Evolutionary conservation across 1,139 yeast genomes (phyloP), one percentile per base, ranked within the genome.

Genomic region (Geotrichum siamense): DNA sequence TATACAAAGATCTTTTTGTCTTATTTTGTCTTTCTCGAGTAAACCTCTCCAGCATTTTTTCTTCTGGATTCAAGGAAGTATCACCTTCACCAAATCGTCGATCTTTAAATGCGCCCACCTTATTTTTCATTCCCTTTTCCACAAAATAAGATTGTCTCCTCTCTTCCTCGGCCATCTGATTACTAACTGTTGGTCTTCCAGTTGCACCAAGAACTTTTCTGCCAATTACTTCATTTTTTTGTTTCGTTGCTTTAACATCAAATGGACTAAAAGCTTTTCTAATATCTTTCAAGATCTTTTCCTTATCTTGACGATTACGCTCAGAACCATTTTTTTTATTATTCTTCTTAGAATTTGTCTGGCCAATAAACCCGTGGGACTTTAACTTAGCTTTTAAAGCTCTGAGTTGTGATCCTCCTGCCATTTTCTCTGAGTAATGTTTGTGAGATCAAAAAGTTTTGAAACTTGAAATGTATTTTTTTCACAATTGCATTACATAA

Each of bases 11-110:
- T 42, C 75, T 72, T 44, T 58, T 57, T 1, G 53, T 40, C 19
- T 49, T 45, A 9, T 49, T 41, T 61, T 84, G 93, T 61, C 85
- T 75, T 68, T 91, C 98, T 48, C 80, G 75, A 1, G 96, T 84
- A 66, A 86, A 93, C 67, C 98, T 79, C 58, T 83, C 95, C 65
- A 91, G 74, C 96, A 89, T 89, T 62, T 83, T 85, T 57, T 91
- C 96, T 63, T 93, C 98, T 12, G 79, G 79, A 17, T 82, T 76
- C 70, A 93, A 60, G 40, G 72, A 67, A 28, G 74, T 68, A 63
- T 85, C 80, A 55, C 77, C 75, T 60, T 91, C 98, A 60, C 98
- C 99, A 63, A 93, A 91, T 64, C 98, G 78, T 55, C 86, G 74
- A 68, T 93, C 98, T 3, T 78, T 62, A 16, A 93, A 58, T 2